phyloP scores from a whole-genome alignment of 768 basidiomycete genomes.

The Boletus insuetus region DNA sequence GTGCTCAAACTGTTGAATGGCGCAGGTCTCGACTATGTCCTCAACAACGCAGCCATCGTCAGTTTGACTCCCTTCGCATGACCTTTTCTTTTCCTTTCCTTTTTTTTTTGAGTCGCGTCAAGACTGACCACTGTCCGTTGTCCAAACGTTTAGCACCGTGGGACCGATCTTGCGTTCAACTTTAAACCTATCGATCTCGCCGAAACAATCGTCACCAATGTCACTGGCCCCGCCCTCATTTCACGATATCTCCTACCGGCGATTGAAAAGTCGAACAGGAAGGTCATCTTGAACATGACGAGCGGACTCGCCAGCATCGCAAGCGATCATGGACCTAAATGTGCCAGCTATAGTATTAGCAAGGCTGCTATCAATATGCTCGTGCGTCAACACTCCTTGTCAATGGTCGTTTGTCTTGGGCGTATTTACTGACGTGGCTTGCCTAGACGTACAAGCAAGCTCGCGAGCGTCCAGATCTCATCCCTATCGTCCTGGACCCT shows the following conservation, averaged over 20 bases:
- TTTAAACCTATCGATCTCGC: slow-evolving; percentile 17
- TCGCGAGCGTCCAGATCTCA: slow-evolving; percentile 10
- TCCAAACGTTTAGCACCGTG: slow-evolving; percentile 14
- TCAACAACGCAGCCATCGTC: slow-evolving; percentile 40
- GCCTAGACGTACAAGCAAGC: slow-evolving; percentile 16
- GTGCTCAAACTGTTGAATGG: too few relatives aligned
- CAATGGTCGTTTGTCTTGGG: too few relatives aligned
- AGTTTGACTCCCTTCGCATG: slow-evolving; percentile 7
- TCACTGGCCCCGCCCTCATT: slow-evolving; percentile 32
- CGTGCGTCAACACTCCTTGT: neutral
- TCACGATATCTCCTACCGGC: slow-evolving; percentile 34
- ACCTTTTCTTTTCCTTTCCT: too few relatives aligned
- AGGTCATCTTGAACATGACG: slow-evolving; percentile 36
- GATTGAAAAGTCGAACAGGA: slow-evolving; percentile 31
- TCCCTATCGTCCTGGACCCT: too few relatives aligned
- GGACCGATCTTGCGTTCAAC: slow-evolving; percentile 26
- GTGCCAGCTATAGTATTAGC: slow-evolving; percentile 13
- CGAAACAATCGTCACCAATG: slow-evolving; percentile 28
- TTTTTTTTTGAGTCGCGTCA: neutral
- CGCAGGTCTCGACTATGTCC: too few relatives aligned
- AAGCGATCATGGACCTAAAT: slow-evolving; percentile 1
- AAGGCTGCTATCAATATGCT: slow-evolving; percentile 12
- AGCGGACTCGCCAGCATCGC: slow-evolving; percentile 33
- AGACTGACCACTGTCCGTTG: too few relatives aligned
- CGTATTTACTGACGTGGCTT: neutral